Percentiles rank a stretch among this genome's conserved stretches.
phyloP scores from a whole-genome alignment of 139 green algal genomes.

The Chlorella vulgaris region DNA sequence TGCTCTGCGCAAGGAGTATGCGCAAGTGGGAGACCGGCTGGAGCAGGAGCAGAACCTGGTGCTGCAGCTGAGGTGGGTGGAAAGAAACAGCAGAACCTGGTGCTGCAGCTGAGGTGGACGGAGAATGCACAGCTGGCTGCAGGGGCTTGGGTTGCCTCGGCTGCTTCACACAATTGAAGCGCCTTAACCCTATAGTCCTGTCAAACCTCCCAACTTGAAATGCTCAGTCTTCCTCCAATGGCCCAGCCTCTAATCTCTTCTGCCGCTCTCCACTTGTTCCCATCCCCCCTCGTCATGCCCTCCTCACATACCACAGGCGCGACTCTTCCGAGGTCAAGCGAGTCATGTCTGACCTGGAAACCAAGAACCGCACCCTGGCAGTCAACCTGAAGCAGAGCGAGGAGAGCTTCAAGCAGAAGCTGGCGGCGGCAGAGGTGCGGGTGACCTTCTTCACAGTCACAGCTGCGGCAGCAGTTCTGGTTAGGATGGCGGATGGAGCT shows the following conservation, averaged over 20 bases:
- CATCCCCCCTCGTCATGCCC: neutral
- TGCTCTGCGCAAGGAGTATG: slow-evolving; percentile 44
- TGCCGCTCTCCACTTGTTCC: no score
- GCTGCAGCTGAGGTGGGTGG: slow-evolving; percentile 24
- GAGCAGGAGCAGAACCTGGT: slow-evolving; percentile 49
- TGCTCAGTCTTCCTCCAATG: no score
- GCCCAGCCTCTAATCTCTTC: no score
- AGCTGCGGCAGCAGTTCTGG: no score
- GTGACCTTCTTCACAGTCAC: no score
- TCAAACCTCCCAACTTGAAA: no score
- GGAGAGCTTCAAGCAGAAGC: slow-evolving; percentile 26
- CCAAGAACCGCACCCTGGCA: slow-evolving; percentile 32
- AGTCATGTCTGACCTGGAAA: slow-evolving; percentile 40
- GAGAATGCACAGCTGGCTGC: neutral
- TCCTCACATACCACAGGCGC: neutral
- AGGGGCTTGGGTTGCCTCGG: no score
- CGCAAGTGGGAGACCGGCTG: slow-evolving; percentile 35
- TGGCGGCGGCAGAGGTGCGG: slow-evolving; percentile 17
- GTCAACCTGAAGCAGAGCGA: slow-evolving; percentile 39
- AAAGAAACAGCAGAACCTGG: slow-evolving; percentile 44
- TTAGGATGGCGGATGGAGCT: no score
- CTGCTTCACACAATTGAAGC: no score
- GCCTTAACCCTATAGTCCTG: no score
- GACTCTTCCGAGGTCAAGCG: slow-evolving; percentile 36
- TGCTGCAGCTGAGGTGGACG: slow-evolving; percentile 28